phyloP scores from a whole-genome alignment of 306 rosid genomes.

The Erythrophleum fordii region DNA sequence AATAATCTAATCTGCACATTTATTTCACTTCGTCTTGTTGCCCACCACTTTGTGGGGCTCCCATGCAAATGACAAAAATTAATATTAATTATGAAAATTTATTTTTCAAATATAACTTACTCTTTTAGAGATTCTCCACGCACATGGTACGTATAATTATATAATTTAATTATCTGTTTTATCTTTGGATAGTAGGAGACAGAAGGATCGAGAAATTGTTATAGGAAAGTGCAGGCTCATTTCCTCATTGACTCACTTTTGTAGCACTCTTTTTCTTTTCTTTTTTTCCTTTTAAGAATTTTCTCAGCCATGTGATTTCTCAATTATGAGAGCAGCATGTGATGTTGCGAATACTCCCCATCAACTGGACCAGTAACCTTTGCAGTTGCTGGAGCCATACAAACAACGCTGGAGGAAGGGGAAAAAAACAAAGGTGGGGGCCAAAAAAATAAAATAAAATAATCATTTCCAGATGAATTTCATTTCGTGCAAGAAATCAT shows the following conservation, averaged over 20 bases:
- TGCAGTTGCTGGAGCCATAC: slow-evolving; percentile 16
- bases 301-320: slow-evolving; percentile 47
- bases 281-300: neutral
- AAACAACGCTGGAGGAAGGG: slow-evolving; percentile 16
- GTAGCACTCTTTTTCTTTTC: neutral
- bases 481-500: slow-evolving; percentile 38
- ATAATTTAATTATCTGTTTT: neutral
- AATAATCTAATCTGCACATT: slow-evolving; percentile 32
- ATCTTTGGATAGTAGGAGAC: slow-evolving; percentile 33
- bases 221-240: slow-evolving; percentile 24
- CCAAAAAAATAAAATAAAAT: neutral
- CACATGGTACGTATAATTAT: slow-evolving; percentile 1
- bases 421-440: neutral
- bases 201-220: slow-evolving; percentile 33
- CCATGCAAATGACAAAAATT: slow-evolving; percentile 12
- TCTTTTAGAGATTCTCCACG: neutral
- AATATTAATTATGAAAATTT: neutral
- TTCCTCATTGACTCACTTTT: slow-evolving; percentile 24
- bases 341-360: slow-evolving; percentile 39
- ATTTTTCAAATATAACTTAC: neutral
- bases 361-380: slow-evolving; percentile 48
- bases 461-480: slow-evolving; percentile 16
- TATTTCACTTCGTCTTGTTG: slow-evolving; percentile 26
- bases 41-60: slow-evolving; percentile 32
- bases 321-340: slow-evolving; percentile 54